These are phyloP conservation scores for Monosporascus sp. DNA, from an alignment of 2,329 filamentous ascomycete genomes.

Conservation along the genomic window DNA sequence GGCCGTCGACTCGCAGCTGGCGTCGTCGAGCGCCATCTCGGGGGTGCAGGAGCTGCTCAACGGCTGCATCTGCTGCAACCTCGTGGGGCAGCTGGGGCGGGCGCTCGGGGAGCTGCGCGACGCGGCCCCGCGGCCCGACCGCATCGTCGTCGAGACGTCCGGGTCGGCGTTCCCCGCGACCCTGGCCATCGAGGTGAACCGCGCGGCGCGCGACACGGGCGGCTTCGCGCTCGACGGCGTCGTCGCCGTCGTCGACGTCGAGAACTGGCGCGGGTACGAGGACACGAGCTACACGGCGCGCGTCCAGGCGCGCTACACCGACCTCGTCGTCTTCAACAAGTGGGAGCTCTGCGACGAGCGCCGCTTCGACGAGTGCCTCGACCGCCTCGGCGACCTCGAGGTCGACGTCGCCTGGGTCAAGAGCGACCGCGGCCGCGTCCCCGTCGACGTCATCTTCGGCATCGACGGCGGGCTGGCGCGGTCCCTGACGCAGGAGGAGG, in stretches of 20 bases:
- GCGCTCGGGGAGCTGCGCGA: conserved; percentile 71
- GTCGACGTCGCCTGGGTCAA: conserved; percentile 80
- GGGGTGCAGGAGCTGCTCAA: conserved; percentile 92
- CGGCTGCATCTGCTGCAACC: conserved; percentile 98
- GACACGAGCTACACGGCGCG: conserved; percentile 86
- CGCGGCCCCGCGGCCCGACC: conserved; percentile 55
- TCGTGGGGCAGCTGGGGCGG: conserved; percentile 82
- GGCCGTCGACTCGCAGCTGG: conserved; percentile 88
- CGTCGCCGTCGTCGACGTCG: conserved; percentile 84
- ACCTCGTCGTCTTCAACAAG: conserved; percentile 89
- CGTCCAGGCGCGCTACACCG: conserved; percentile 84
- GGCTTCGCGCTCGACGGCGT: conserved; percentile 81
- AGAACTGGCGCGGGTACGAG: conserved; percentile 92
- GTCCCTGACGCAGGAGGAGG: conserved; percentile 43
- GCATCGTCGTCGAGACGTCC: conserved; percentile 90
- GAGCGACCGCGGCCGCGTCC: conserved; percentile 75
- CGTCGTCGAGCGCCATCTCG: conserved; percentile 74
- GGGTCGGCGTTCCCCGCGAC: conserved; percentile 87
- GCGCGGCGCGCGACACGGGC: conserved; percentile 64
- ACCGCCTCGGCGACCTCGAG: conserved; percentile 75
- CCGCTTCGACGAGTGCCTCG: conserved; percentile 70
- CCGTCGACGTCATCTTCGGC: conserved; percentile 76
- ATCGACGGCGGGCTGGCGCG: conserved; percentile 76
- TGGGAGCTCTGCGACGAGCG: conserved; percentile 75
- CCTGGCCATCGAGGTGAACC: conserved; percentile 84